Base-by-base conservation (phyloP, 164 flowering plant species). In the Amborella trichopoda region DNA sequence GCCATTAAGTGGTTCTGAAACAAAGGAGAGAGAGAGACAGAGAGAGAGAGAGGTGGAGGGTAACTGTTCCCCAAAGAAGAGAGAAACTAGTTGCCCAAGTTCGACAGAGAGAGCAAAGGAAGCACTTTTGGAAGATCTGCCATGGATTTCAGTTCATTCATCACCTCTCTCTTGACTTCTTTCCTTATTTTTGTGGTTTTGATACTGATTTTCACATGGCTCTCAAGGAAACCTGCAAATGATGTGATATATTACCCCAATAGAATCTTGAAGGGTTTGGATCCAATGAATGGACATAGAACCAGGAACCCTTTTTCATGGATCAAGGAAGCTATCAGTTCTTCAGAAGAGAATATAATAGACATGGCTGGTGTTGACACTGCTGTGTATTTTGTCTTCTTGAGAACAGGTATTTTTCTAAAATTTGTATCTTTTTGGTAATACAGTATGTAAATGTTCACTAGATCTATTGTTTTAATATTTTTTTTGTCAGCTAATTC, bases 311-410 rank as follows among this genome's bases (percentile, higher is more conserved):
- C 99, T 0, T 71, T 84, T 52, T 40, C 88, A 21, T 91, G 99
- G 99, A 77, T 81, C 56, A 26, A 36, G 23, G 99, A 87, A 39
- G 80, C 78, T 3, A 0, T 78, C 23, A 44, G 69, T 22, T 75
- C 96, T 9, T 26, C 73, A 2, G 95, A 84, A 50, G 65, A 65
- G 27, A 96, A 91, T 9, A 54, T 91, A 13, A 63, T 91, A 30
- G 12, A 54, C 44, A 58, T 69, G 52, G 78, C 99, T 30, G 99
- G 99, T 1, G 77, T 88, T n/a, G 99, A 91, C 46, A 38, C 94
- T 40, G 99, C 99, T 36, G 96, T 84, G 40, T 88, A 91, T 69
- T 78, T 88, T 27, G 80, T 91, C 55, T 91, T 80, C 72, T 50
- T 91, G 55, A 43, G 66, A 63, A 77, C 99, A 23, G 86, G 99